Conservation (phyloP, 495 filamentous ascomycete species). For the Penicillium psychrofluorescens region DNA sequence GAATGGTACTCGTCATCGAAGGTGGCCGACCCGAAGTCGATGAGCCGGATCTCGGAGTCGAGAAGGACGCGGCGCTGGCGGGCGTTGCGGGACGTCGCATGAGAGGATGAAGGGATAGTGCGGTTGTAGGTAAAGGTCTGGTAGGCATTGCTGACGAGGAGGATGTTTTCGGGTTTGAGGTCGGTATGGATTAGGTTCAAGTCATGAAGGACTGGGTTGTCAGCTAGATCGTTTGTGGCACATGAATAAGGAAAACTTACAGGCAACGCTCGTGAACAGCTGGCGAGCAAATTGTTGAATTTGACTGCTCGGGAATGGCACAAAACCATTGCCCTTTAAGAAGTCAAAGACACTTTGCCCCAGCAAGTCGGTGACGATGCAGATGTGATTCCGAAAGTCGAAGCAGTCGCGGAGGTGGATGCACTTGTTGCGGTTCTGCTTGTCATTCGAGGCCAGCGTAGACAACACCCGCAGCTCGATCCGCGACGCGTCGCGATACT, state of each 20-base stretch:
- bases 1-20: slow-evolving; percentile 99
- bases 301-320: slow-evolving; percentile 97
- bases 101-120: slow-evolving; percentile 85
- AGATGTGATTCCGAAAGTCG: slow-evolving; percentile 95
- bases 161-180: slow-evolving; percentile 96
- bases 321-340: slow-evolving; percentile 86
- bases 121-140: slow-evolving; percentile 97
- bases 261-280: slow-evolving; percentile 95
- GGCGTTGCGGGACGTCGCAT: slow-evolving; percentile 65
- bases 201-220: slow-evolving; percentile 77
- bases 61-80: slow-evolving; percentile 82
- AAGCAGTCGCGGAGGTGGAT: slow-evolving; percentile 97
- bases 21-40: slow-evolving; percentile 96
- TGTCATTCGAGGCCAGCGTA: slow-evolving; percentile 84
- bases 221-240: slow-evolving; percentile 1
- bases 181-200: slow-evolving; percentile 98
- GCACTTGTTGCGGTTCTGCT: slow-evolving; percentile 87
- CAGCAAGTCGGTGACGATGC: slow-evolving; percentile 94
- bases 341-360: slow-evolving; percentile 99
- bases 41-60: slow-evolving; percentile 92
- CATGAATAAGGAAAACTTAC: slow-evolving; percentile 47
- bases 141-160: slow-evolving; percentile 81
- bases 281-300: slow-evolving; percentile 96
- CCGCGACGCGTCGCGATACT: slow-evolving; percentile 93
- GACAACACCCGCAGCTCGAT: slow-evolving; percentile 91